Conservation (phyloP, 345 rosid species). For the Citrus trifoliata region DNA sequence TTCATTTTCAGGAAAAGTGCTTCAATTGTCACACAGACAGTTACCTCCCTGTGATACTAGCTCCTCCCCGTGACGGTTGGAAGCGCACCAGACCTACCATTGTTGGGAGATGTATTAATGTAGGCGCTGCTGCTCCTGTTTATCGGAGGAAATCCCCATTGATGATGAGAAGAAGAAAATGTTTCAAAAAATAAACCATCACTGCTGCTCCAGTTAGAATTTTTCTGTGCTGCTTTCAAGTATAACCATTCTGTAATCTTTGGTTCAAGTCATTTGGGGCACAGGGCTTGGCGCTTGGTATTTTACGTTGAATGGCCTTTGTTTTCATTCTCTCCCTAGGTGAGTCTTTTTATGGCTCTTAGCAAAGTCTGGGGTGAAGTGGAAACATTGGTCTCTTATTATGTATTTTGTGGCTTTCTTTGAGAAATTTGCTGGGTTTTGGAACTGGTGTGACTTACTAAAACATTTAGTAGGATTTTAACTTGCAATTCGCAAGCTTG, state of each 20-base stretch:
- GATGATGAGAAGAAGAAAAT: not conserved
- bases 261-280: not conserved
- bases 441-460: too few species aligned
- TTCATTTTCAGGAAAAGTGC: conserved; percentile 23
- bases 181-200: too few species aligned
- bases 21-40: conserved; percentile 35
- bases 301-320: not conserved
- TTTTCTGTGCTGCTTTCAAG: not conserved
- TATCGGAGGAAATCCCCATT: not conserved
- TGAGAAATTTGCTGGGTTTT: too few species aligned
- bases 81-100: not conserved
- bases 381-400: conserved; percentile 30
- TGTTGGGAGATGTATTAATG: conserved; percentile 23
- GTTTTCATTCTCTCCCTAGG: conserved; percentile 42
- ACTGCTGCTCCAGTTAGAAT: too few species aligned
- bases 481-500: too few species aligned
- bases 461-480: too few species aligned
- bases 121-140: not conserved
- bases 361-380: conserved; percentile 34
- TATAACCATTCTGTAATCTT: not conserved
- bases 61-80: conserved; percentile 43
- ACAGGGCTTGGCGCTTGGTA: not conserved
- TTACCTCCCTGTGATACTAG: conserved; percentile 40
- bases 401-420: too few species aligned
- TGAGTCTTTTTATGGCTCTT: not conserved